phyloP scores from a whole-genome alignment of 495 filamentous ascomycete genomes.

The Elaphomyces granulatus region DNA sequence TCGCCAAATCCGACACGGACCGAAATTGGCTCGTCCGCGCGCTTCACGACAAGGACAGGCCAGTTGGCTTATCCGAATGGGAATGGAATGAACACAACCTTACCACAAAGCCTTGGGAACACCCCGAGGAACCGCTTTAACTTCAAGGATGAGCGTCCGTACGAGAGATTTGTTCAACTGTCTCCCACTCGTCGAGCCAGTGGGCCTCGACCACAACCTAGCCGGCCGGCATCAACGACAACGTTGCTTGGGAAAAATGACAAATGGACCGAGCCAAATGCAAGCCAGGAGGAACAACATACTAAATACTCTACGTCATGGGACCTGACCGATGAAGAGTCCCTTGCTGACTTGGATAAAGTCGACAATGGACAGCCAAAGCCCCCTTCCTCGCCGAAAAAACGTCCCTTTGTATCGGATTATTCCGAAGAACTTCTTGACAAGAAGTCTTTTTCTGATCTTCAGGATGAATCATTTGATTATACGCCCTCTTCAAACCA shows the following conservation, averaged over 20 bases:
- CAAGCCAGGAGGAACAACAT: background rate
- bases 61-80: conserved; percentile 19
- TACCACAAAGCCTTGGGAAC: conserved; percentile 25
- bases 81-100: conserved; percentile 20
- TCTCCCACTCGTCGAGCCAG: conserved; percentile 27
- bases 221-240: background rate
- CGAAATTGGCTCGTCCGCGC: conserved; percentile 10
- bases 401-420: conserved; percentile 26
- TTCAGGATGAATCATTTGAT: conserved; percentile 34
- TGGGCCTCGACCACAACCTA: conserved; percentile 19
- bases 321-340: background rate
- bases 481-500: conserved; percentile 16
- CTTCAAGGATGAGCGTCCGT: conserved; percentile 10
- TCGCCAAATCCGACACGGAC: conserved; percentile 11
- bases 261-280: background rate
- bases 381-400: conserved; percentile 15
- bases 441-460: conserved; percentile 28
- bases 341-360: background rate
- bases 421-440: conserved; percentile 29
- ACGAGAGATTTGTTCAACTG: conserved; percentile 7
- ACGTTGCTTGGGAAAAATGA: background rate
- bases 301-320: background rate
- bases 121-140: conserved; percentile 33
- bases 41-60: conserved; percentile 14
- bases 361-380: background rate